Percentiles rank a stretch among this genome's conserved stretches.
Conservation (phyloP, 139 green algal genomes). For the Chlorella ohadii region DNA sequence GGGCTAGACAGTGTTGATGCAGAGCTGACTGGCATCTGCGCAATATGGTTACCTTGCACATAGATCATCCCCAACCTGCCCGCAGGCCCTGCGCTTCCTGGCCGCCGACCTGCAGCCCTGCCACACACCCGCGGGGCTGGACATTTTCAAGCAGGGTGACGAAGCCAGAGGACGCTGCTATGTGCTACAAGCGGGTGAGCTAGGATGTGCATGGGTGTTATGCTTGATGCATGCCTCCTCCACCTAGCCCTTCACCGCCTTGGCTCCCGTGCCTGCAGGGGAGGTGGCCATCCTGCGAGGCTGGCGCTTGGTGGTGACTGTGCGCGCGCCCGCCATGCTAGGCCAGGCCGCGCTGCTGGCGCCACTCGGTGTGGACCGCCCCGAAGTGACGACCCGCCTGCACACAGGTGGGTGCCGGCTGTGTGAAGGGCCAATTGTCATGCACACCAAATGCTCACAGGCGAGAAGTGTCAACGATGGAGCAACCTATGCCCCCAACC, state of each 20-base stretch:
- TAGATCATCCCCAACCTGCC: too few species aligned
- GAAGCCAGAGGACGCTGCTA: background rate
- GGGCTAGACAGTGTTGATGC: too few species aligned
- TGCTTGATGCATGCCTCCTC: too few species aligned
- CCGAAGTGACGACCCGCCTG: background rate
- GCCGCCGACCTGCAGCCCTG: background rate
- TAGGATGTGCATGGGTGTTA: too few species aligned
- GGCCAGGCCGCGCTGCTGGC: background rate
- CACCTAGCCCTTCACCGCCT: too few species aligned
- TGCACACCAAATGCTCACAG: too few species aligned
- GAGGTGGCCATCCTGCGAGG: background rate
- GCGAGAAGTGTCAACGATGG: too few species aligned
- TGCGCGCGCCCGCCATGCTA: background rate
- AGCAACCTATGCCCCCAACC: too few species aligned
- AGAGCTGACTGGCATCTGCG: background rate
- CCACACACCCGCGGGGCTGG: background rate
- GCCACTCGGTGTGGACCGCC: background rate
- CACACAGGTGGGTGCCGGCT: background rate
- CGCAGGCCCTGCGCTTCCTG: background rate
- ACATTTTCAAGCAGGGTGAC: conserved; percentile 6
- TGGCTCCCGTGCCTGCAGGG: background rate
- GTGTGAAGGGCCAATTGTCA: too few species aligned
- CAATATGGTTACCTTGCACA: too few species aligned
- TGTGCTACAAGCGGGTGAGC: background rate
- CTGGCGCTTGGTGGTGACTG: background rate